A percentile compares a stretch with the other conserved stretches of the same genome.
These are phyloP conservation scores for Tetraselmis chui DNA, from an alignment of 139 green algal species.

Conservation along the genomic window DNA sequence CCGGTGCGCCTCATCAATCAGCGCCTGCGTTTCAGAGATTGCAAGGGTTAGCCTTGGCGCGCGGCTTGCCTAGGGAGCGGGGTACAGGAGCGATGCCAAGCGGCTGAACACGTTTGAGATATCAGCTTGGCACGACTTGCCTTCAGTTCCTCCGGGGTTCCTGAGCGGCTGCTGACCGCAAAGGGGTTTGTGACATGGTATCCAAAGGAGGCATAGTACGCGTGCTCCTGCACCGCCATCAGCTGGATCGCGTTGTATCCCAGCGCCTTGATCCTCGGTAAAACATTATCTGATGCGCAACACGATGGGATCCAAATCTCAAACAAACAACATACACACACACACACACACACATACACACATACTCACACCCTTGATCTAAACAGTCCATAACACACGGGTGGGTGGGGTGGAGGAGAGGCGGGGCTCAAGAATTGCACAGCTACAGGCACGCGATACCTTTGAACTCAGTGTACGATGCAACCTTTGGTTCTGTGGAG, in stretches of 20 bases:
- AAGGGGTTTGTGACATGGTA: slow-evolving; percentile 95
- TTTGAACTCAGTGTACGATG: slow-evolving; percentile 80
- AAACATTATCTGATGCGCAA: slow-evolving; percentile 56
- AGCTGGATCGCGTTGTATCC: slow-evolving; percentile 91
- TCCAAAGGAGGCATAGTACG: slow-evolving; percentile 90
- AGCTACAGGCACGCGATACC: slow-evolving; percentile 20
- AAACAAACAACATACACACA: no score
- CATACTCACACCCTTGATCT: no score
- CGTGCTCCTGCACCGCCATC: slow-evolving; percentile 90
- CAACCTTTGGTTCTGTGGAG: slow-evolving; percentile 59
- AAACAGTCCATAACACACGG: neutral
- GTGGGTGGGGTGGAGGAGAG: neutral
- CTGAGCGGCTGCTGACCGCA: slow-evolving; percentile 61
- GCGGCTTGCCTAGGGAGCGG: no score
- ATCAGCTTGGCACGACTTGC: no score
- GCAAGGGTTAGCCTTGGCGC: no score
- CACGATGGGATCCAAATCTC: no score
- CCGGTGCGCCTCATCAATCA: slow-evolving; percentile 85
- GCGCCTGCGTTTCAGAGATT: no score
- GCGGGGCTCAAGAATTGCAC: neutral
- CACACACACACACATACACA: no score
- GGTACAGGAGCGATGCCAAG: neutral
- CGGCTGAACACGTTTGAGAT: no score
- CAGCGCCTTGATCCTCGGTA: slow-evolving; percentile 68
- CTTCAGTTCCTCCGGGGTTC: slow-evolving; percentile 91